Percentiles rank a stretch among this genome's conserved stretches.
Conservation (phyloP, 441 rosid genomes). For the Mallotus japonicus region DNA sequence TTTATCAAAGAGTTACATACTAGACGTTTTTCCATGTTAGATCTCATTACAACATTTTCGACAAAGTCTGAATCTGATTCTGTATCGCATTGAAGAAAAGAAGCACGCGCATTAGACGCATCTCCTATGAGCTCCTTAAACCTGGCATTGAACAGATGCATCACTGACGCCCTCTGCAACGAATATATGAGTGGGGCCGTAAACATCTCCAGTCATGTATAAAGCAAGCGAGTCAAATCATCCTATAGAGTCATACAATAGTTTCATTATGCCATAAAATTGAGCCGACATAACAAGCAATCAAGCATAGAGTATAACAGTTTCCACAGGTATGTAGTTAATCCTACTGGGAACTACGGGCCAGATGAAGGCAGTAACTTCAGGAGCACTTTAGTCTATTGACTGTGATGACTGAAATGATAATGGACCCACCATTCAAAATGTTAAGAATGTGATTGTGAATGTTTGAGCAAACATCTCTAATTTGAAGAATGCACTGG, state of each 20-base stretch:
- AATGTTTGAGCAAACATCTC: not conserved
- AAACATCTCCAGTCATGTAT: slow-evolving; percentile 31
- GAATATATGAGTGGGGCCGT: slow-evolving; percentile 32
- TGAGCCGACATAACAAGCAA: not conserved
- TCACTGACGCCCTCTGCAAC: slow-evolving; percentile 59
- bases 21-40: slow-evolving; percentile 91
- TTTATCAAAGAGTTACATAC: slow-evolving; percentile 36
- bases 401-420: not conserved
- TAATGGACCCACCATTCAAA: not conserved
- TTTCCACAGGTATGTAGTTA: not conserved
- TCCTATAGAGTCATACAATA: slow-evolving; percentile 28
- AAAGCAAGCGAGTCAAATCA: slow-evolving; percentile 28
- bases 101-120: slow-evolving; percentile 54
- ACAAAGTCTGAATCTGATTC: slow-evolving; percentile 59
- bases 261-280: slow-evolving; percentile 15
- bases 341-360: not conserved
- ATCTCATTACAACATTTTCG: slow-evolving; percentile 54
- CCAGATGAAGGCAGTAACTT: not conserved
- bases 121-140: slow-evolving; percentile 74
- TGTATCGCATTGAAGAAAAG: slow-evolving; percentile 44
- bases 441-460: not conserved
- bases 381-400: not conserved
- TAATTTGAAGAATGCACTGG: not conserved
- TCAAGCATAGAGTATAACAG: not conserved
- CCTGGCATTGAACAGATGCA: slow-evolving; percentile 71